phyloP scores from a whole-genome alignment of 1,284 basidiomycete genomes.

The Cryptococcus sp. region DNA sequence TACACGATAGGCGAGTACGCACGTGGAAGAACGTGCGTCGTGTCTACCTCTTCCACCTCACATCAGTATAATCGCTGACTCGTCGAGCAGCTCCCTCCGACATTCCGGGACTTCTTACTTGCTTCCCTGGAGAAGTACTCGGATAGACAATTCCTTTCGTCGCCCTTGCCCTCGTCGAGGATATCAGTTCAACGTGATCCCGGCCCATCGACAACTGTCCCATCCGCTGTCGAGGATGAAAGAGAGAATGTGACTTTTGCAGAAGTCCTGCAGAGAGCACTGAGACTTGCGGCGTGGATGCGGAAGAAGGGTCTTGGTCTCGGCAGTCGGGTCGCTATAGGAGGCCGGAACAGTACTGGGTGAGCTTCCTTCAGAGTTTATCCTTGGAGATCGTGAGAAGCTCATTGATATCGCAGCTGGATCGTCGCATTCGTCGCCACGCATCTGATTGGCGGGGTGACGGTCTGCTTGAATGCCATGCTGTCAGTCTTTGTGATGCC shows the following conservation, averaged over 20 bases:
- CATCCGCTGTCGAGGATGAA: background rate
- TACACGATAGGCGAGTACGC: slow-evolving; percentile 29
- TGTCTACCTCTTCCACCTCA: background rate
- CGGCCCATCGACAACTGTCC: background rate
- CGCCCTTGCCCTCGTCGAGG: slow-evolving; percentile 19
- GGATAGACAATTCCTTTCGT: slow-evolving; percentile 37
- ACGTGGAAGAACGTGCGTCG: slow-evolving; percentile 45
- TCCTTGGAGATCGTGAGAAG: background rate
- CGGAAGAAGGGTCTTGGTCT: slow-evolving; percentile 27
- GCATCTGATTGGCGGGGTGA: slow-evolving; percentile 43
- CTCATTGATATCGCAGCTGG: slow-evolving; percentile 29
- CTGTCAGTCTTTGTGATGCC: slow-evolving; percentile 31
- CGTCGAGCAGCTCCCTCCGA: slow-evolving; percentile 30
- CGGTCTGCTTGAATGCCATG: slow-evolving; percentile 45
- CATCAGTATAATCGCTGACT: background rate
- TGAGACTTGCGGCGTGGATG: slow-evolving; percentile 37
- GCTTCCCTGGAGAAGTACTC: slow-evolving; percentile 23
- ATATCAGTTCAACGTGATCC: background rate
- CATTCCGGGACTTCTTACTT: slow-evolving; percentile 40
- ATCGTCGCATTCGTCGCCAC: slow-evolving; percentile 37
- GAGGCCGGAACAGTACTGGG: slow-evolving; percentile 42
- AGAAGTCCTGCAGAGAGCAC: slow-evolving; percentile 24
- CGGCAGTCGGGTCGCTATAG: slow-evolving; percentile 40
- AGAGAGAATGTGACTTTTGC: slow-evolving; percentile 33
- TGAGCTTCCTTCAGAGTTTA: background rate